Evolutionary conservation across 805 yeast genomes (phyloP), one percentile per base, ranked within the genome.

Genomic region (Yamadazyma nakazawae): DNA sequence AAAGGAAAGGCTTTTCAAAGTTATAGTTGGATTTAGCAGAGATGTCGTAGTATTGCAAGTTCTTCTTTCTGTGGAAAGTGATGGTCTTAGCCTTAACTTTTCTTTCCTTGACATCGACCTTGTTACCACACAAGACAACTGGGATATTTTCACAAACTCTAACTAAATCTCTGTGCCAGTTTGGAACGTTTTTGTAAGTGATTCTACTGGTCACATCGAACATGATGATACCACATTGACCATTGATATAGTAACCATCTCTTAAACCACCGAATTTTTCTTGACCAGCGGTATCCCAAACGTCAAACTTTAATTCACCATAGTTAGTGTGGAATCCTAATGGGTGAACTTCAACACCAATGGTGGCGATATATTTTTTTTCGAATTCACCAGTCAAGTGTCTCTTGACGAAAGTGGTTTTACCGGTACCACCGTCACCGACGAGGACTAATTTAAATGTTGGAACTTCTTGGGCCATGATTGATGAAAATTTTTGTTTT

Each of bases 391-490:
- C 96, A 56, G 99, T 92, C 75, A 91, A 84, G 76, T 94, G 99
- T 81, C 99, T 91, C 82, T 95, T 94, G 72, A 94, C 99, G 63
- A 94, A 94, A 50, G 99, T 94, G 80, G 99, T 94, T 75, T 94
- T 94, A 79, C 99, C 99, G 74, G 99, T 94, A 84, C 99, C 99
- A 81, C 99, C 99, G 70, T 94, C 99, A 72, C 99, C 99, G 76
- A 94, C 99, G 66, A 94, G 84, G 64, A 94, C 99, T 73, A 94
- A 84, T 80, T 94, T 94, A 76, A 94, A 94, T 58, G 96, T 88
- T 61, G 99, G 98, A 73, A 90, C 95, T 78, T 82, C 85, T 64
- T 75, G 76, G 62, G 87, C 82, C 88, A 84, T 82, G 37, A 14
- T 34, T 17, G 37, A 17, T 34, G 19, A 34, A 34, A 34, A 34